Evolutionary conservation across 148 eudicot species (phyloP).

Genomic region (Amaranthus cruentus): DNA sequence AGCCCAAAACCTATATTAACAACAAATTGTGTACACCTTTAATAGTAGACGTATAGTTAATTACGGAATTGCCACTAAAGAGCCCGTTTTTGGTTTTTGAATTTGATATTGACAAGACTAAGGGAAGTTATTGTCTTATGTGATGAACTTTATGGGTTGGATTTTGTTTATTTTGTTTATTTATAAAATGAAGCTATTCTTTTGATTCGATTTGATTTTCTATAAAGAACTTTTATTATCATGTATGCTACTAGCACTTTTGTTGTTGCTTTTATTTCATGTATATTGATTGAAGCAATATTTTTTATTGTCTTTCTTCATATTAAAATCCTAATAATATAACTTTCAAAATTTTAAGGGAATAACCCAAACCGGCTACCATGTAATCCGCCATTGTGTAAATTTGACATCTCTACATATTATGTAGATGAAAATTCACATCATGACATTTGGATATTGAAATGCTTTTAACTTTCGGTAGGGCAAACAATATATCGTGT

Average conservation of each 20-base stretch:
- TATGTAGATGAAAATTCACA: no score
- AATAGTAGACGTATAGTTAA: not conserved
- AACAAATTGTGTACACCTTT: no score
- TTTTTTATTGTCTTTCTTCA: not conserved
- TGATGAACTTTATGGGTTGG: conserved; percentile 21
- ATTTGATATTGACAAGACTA: conserved; percentile 29
- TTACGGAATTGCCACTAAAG: conserved; percentile 33
- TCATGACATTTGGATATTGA: no score
- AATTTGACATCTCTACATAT: no score
- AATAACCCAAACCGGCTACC: not conserved
- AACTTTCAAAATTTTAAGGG: not conserved
- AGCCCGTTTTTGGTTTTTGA: not conserved
- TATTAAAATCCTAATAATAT: not conserved
- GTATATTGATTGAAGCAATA: not conserved
- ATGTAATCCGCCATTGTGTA: no score
- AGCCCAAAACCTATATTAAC: no score
- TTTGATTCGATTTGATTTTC: conserved; percentile 34
- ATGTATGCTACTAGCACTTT: not conserved
- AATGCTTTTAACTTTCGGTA: no score
- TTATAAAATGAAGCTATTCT: not conserved
- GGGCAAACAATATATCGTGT: no score
- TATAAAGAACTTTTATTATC: conserved; percentile 4
- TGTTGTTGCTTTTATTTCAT: conserved; percentile 3
- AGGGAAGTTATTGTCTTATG: conserved; percentile 27
- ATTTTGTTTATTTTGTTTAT: conserved; percentile 23